Percentiles rank a stretch among this genome's conserved stretches.
Conservation (phyloP, 139 green algal species). For the Coelastrella sp. region DNA sequence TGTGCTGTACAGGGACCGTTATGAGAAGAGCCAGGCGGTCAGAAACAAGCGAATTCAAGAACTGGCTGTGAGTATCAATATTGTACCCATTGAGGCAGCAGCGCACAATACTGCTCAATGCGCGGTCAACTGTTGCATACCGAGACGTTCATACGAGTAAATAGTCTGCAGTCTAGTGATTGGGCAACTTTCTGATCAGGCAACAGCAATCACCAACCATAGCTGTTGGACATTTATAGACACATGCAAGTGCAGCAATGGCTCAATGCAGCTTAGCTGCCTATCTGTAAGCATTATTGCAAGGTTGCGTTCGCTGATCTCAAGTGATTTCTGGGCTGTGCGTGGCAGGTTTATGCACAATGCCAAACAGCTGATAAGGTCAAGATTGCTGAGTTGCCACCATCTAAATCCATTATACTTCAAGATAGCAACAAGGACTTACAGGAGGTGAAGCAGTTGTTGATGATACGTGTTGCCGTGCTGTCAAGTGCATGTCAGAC, state of each 20-base stretch:
- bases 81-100: not conserved
- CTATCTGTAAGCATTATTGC: not conserved
- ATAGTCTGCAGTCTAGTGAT: too few relatives aligned
- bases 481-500: too few relatives aligned
- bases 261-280: not conserved
- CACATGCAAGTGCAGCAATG: not conserved
- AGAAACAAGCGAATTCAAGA: not conserved
- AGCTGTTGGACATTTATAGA: too few relatives aligned
- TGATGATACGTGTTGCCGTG: not conserved
- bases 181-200: too few relatives aligned
- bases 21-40: not conserved
- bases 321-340: not conserved
- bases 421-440: too few relatives aligned
- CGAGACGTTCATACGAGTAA: too few relatives aligned
- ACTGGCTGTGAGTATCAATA: not conserved
- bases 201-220: too few relatives aligned
- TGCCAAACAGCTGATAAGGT: not conserved
- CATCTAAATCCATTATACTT: not conserved
- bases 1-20: not conserved
- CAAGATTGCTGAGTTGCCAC: not conserved
- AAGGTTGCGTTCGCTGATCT: not conserved
- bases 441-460: too few relatives aligned
- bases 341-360: not conserved
- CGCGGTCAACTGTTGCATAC: too few relatives aligned
- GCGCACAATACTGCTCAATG: not conserved